Conservation (phyloP, 768 basidiomycete genomes). For the Calocybe gangraenosa region DNA sequence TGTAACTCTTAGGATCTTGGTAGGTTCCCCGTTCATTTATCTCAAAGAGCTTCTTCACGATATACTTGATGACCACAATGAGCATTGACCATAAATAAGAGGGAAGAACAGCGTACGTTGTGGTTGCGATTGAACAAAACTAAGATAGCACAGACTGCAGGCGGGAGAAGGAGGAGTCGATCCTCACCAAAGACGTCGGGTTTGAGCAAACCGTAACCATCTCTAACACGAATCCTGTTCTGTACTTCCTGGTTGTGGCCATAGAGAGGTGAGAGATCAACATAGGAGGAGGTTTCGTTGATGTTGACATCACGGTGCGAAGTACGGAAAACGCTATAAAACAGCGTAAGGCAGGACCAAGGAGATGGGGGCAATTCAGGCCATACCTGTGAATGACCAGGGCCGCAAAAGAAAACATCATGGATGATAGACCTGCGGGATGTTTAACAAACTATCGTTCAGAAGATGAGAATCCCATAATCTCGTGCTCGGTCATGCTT, state of each 20-base stretch:
- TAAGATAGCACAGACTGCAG: conserved; percentile 67
- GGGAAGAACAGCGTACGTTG: conserved; percentile 47
- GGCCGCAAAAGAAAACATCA: conserved; percentile 82
- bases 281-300: conserved; percentile 85
- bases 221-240: conserved; percentile 48
- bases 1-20: conserved; percentile 46
- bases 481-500: background rate
- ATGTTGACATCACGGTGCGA: conserved; percentile 59
- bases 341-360: background rate
- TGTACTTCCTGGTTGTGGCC: conserved; percentile 65
- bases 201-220: conserved; percentile 63
- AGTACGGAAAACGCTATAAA: conserved; percentile 74
- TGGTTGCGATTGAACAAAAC: conserved; percentile 91
- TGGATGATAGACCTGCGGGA: conserved; percentile 71
- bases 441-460: conserved; percentile 60
- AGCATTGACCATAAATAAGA: background rate
- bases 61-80: conserved; percentile 47
- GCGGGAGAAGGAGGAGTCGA: conserved; percentile 73
- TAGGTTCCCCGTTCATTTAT: conserved; percentile 76
- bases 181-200: conserved; percentile 81
- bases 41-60: conserved; percentile 70
- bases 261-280: conserved; percentile 82
- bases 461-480: too few species aligned
- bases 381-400: conserved; percentile 73
- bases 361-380: background rate